Base-by-base conservation (phyloP, 192 early-diverging fungal genomes). In the Glomus cerebriforme region DNA sequence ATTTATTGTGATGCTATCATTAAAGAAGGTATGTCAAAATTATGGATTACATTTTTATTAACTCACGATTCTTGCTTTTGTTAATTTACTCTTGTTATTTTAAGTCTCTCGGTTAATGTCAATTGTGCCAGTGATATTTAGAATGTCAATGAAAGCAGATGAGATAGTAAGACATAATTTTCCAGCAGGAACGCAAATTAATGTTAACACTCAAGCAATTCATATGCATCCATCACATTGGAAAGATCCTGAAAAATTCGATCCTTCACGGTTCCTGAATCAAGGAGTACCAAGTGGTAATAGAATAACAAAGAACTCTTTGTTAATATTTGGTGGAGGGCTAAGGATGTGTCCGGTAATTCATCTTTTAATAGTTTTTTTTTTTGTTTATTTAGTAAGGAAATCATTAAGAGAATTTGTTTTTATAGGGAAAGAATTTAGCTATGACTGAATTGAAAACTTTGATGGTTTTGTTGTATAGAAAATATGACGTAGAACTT, bases 1-100 rank as follows among this genome's bases (percentile, higher is more conserved):
- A 27, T 59, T 59, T 78, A 78, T 58, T 69, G 65, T 58, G 77
- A 78, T 3, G 77, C 77, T n/a, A 59, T 78, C 24, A 69, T 78
- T 26, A 67, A 69, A 59, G 77, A 78, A 78, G 77, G 47, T 69
- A 59, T 19, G 7, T 26, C n/a, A 4, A 7, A 27, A 71, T 49
- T 49, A 71, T 47, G 15, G 15, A 5, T 27, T 29, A 8, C 49
- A 29, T 35, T 27, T 49, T 27, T 29, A 15, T 35, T 7, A 2
- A 31, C 26, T 43, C 15, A 10, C 7, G 0, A 68, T 22, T 19
- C 39, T 22, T 35, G 43, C 12, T 29, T 15, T 32, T 31, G 12
- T 12, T 22, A 54, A 22, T 54, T 6, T 54, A 9, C 8, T 22
- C 3, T 49, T 17, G 13, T 17, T 49, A 17, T 19, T 54, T 6